A percentile compares a stretch with the other conserved stretches of the same genome.
Evolutionary conservation across 495 filamentous ascomycete species (phyloP).

Genomic region (Aspergillus asperescens): DNA sequence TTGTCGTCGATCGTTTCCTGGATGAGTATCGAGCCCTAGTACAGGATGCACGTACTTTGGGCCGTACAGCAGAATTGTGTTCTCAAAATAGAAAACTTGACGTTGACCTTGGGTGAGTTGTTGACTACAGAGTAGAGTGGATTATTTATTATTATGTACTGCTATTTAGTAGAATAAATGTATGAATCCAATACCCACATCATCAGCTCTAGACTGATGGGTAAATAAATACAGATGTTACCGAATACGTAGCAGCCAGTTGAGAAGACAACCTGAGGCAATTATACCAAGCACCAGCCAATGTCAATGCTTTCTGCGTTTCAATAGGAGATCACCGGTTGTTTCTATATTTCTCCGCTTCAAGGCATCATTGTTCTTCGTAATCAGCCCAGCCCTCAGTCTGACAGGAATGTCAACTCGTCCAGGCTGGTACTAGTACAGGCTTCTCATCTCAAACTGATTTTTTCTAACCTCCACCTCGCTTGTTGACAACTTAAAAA

Average conservation of each 20-base stretch:
- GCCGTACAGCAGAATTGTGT: neutral
- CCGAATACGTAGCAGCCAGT: no score
- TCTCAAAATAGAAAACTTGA: neutral
- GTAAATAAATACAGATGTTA: no score
- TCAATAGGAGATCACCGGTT: neutral
- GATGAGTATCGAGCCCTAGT: neutral
- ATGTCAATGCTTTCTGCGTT: neutral
- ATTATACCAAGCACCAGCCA: no score
- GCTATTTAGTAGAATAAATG: no score
- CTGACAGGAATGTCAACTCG: no score
- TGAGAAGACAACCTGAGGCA: no score
- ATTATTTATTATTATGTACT: neutral
- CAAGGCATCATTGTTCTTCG: no score
- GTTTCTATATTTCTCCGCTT: neutral
- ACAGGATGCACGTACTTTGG: neutral
- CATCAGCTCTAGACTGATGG: no score
- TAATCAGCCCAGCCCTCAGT: no score
- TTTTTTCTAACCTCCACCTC: neutral
- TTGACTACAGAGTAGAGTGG: neutral
- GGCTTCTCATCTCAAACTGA: neutral
- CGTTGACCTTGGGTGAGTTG: neutral
- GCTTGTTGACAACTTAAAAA: neutral
- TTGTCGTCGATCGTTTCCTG: neutral
- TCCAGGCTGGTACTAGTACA: no score
- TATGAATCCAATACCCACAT: no score